Conservation (phyloP, 2,329 filamentous ascomycete genomes). For the Fusarium pseudoanthophilum region DNA sequence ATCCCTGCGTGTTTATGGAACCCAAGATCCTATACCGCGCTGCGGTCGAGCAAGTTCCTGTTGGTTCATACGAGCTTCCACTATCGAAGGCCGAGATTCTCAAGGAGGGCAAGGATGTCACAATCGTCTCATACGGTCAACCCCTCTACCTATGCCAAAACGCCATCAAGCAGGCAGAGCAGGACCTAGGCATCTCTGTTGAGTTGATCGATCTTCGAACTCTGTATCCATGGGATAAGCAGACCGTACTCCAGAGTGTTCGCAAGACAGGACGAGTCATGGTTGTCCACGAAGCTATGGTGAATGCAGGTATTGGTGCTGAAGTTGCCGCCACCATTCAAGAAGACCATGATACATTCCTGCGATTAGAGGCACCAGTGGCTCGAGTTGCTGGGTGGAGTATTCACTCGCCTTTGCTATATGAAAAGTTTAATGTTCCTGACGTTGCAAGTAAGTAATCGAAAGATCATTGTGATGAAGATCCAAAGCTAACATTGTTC, state of each 20-base stretch:
- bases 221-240: constrained; percentile 90
- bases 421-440: constrained; percentile 83
- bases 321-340: constrained; percentile 91
- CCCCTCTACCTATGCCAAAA: constrained; percentile 85
- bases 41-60: constrained; percentile 89
- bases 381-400: constrained; percentile 89
- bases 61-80: constrained; percentile 82
- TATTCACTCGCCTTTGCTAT: constrained; percentile 82
- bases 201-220: constrained; percentile 91
- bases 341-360: constrained; percentile 78
- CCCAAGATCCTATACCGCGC: constrained; percentile 93
- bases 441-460: constrained; percentile 82
- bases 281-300: constrained; percentile 92
- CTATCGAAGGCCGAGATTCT: constrained; percentile 87
- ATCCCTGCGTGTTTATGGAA: constrained; percentile 93
- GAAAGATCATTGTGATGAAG: background rate
- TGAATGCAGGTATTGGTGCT: constrained; percentile 88
- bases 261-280: constrained; percentile 87
- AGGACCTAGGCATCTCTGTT: constrained; percentile 78
- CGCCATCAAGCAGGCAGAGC: constrained; percentile 78
- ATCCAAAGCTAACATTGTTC: constrained; percentile 12
- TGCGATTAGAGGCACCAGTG: constrained; percentile 86
- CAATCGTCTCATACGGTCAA: constrained; percentile 88
- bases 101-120: constrained; percentile 82
- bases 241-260: constrained; percentile 83